Conservation (phyloP, 2,329 filamentous ascomycete species). For the Cladosporium oxysporum region DNA sequence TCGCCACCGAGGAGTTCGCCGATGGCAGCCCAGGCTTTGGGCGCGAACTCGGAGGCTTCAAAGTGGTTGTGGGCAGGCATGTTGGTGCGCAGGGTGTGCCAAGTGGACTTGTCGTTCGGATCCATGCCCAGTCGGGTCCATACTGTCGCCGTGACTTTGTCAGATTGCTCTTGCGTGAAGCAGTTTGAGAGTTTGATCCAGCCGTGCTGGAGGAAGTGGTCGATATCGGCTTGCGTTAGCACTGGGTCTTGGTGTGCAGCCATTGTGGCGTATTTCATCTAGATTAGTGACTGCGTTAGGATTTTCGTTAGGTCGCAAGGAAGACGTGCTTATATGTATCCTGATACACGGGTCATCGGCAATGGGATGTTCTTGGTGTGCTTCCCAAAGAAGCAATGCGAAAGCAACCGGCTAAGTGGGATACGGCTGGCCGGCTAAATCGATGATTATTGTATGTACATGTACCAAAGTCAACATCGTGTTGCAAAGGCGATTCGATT, state of each 20-base stretch:
- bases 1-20: conserved; percentile 67
- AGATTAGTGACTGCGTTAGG: too few species aligned
- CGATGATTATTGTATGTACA: background rate
- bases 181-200: conserved; percentile 57
- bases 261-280: background rate
- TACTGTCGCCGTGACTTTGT: conserved; percentile 51
- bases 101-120: conserved; percentile 64
- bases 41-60: conserved; percentile 58
- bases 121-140: conserved; percentile 69
- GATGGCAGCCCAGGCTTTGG: conserved; percentile 67
- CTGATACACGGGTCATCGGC: conserved; percentile 6
- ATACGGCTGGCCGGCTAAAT: background rate
- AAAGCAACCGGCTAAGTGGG: background rate
- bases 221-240: conserved; percentile 50
- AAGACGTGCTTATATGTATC: background rate
- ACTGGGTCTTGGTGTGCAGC: conserved; percentile 18
- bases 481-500: background rate
- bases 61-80: conserved; percentile 64
- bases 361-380: background rate
- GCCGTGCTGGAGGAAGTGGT: conserved; percentile 58
- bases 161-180: conserved; percentile 52
- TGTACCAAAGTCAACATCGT: background rate
- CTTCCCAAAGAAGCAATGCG: conserved; percentile 14
- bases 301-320: background rate
- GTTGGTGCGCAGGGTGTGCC: conserved; percentile 62